These are phyloP conservation scores for Eustoma russellianum DNA, from an alignment of 257 asterid species.

Conservation along the genomic window DNA sequence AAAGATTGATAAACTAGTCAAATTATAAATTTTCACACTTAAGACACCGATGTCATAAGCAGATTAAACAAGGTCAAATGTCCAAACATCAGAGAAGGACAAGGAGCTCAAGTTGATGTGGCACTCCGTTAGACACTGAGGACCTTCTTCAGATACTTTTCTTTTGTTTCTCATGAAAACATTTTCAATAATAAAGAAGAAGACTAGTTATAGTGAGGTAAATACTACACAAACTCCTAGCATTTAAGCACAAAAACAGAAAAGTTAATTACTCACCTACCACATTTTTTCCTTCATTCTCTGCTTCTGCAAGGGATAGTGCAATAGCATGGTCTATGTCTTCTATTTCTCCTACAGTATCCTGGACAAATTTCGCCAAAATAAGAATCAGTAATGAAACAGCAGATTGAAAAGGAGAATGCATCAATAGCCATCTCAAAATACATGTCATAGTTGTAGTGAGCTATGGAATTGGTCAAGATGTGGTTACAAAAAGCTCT, in stretches of 20 bases:
- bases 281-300: slow-evolving; percentile 40
- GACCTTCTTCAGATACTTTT: no score
- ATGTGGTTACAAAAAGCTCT: no score
- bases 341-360: slow-evolving; percentile 52
- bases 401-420: no score
- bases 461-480: no score
- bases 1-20: slow-evolving; percentile 9
- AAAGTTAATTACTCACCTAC: slow-evolving; percentile 32
- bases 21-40: not conserved
- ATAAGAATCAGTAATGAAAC: not conserved
- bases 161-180: no score
- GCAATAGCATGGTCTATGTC: slow-evolving; percentile 80
- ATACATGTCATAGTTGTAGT: no score
- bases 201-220: slow-evolving; percentile 4
- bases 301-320: slow-evolving; percentile 69
- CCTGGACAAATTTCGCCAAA: slow-evolving; percentile 25
- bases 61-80: no score
- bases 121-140: no score
- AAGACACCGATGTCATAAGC: not conserved
- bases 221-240: not conserved
- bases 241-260: not conserved
- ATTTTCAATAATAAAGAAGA: not conserved
- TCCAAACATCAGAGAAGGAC: no score
- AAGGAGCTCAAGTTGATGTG: no score
- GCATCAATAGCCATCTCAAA: no score